Base-by-base conservation (phyloP, 2,329 filamentous ascomycete species). In the Sporothrix luriei region DNA sequence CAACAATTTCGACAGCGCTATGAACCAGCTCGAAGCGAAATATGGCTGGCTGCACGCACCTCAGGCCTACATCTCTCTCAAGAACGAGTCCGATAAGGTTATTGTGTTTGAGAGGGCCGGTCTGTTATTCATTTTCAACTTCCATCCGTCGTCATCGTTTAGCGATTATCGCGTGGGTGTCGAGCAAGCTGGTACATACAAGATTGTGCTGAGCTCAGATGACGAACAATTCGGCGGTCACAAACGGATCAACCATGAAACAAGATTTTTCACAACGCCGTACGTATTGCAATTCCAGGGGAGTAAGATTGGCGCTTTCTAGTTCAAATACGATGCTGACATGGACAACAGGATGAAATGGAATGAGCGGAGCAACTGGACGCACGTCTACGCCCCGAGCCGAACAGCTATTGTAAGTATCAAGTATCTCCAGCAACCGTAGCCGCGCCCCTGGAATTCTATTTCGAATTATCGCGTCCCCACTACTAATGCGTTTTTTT, bases 101-200 rank as follows among this genome's bases (percentile, higher is more conserved):
- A 88, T 99, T 73, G 94, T 97, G 3, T 99, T 97, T 78, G 95
- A 99, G 83, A 88, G 95, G 43, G 95, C 89, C 1, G 94, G 94
- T 0, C 82, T 97, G 70, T 84, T 99, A 13, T 99, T 94, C 84
- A 86, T 97, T 75, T 98, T 99, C 85, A 99, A 99, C 82, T 97
- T 98, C 84, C 90, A 98, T 78, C 89, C 92, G 0, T 87, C 87
- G 38, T 82, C 90, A 74, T 97, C 93, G 79, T 99, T 91, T 80
- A 90, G 90, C 13, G 95, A 98, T 80, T 99, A 97, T 79, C 88
- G 94, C 49, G 90, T 99, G 61, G 95, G 95, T 21, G 85, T 99
- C 51, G 93, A 98, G 66, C 84, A 88, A 24, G 82, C 90, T 3
- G 95, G 95, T 51, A 97, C 92, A 1, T 99, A 99, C 80, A 86